phyloP scores from a whole-genome alignment of 169 alveolate species.

The Plasmodium yoelii region DNA sequence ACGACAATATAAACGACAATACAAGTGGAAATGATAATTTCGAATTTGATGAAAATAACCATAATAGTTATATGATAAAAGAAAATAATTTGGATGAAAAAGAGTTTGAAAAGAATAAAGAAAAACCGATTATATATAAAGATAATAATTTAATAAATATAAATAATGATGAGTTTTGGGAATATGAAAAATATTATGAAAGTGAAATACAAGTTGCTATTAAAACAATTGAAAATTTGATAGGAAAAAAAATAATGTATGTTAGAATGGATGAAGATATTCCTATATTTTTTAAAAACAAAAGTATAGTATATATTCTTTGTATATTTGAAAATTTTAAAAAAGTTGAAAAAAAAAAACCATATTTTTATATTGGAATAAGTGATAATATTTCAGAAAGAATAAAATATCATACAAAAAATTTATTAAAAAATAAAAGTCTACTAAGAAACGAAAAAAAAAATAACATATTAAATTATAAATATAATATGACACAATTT shows the following conservation, averaged over 20 bases:
- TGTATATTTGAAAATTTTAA: slow-evolving; percentile 30
- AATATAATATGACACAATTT: slow-evolving; percentile 27
- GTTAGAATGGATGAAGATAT: slow-evolving; percentile 69
- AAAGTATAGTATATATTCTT: slow-evolving; percentile 72
- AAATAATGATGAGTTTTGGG: background rate
- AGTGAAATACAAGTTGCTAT: slow-evolving; percentile 18
- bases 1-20: background rate
- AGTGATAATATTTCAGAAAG: slow-evolving; percentile 77
- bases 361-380: slow-evolving; percentile 75
- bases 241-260: slow-evolving; percentile 27
- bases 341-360: background rate
- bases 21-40: background rate
- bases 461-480: slow-evolving; percentile 57
- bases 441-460: slow-evolving; percentile 68
- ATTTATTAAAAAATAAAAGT: slow-evolving; percentile 66
- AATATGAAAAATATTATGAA: slow-evolving; percentile 16
- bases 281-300: slow-evolving; percentile 73
- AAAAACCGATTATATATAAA: background rate
- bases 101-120: background rate
- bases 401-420: slow-evolving; percentile 63
- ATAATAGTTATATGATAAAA: background rate
- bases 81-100: background rate
- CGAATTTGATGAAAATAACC: background rate
- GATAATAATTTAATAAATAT: slow-evolving; percentile 1
- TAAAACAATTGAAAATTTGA: slow-evolving; percentile 37